Conservation (phyloP, 805 yeast genomes). For the Myxozyma sirexii region DNA sequence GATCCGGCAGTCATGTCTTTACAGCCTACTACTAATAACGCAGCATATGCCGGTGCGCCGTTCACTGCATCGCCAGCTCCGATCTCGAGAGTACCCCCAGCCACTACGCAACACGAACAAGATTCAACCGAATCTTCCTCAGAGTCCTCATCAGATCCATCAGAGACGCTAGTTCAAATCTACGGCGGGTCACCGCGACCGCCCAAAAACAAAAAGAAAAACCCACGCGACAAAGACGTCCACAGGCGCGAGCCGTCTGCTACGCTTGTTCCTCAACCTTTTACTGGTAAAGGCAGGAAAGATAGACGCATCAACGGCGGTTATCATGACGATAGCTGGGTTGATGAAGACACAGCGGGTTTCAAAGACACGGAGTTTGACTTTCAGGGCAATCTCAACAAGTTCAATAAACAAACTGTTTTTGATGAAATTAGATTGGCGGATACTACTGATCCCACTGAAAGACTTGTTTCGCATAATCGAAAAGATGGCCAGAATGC, state of each 20-base stretch:
- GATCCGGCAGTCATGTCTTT: too few relatives aligned
- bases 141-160: background rate
- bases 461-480: conserved; percentile 76
- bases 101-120: background rate
- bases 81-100: background rate
- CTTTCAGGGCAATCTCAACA: conserved; percentile 75
- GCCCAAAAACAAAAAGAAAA: conserved; percentile 6
- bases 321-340: conserved; percentile 37
- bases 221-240: background rate
- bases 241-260: conserved; percentile 26
- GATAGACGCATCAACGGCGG: conserved; percentile 31
- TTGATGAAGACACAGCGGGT: conserved; percentile 45
- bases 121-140: background rate
- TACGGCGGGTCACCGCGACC: conserved; percentile 5
- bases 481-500: conserved; percentile 39
- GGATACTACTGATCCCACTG: conserved; percentile 62
- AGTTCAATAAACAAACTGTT: conserved; percentile 78
- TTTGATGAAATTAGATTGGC: conserved; percentile 64
- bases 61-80: conserved; percentile 9
- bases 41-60: conserved; percentile 9
- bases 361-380: conserved; percentile 72
- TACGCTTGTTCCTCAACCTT: conserved; percentile 23
- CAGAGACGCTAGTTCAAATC: conserved; percentile 2
- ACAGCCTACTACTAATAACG: background rate
- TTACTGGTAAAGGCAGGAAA: conserved; percentile 12